These are phyloP conservation scores for Phytophthora sansomeana DNA, from an alignment of 352 stramenopile species.

Conservation along the genomic window DNA sequence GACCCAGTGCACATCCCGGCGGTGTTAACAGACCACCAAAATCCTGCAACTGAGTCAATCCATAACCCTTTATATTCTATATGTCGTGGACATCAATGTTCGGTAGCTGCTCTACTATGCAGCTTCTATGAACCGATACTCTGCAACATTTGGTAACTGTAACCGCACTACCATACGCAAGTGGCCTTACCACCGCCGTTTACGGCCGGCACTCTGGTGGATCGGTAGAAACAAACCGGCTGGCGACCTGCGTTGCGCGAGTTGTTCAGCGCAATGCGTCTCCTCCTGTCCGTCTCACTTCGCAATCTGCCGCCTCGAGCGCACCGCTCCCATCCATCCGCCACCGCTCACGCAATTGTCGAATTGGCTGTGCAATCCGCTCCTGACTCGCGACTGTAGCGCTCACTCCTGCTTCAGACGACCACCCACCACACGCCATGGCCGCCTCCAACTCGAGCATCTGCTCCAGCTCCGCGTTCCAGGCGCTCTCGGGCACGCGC, in stretches of 20 bases:
- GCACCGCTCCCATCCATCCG: constrained; percentile 16
- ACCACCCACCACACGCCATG: constrained; percentile 26
- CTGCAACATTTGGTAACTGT: background rate
- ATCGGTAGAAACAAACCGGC: constrained; percentile 17
- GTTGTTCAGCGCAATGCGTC: constrained; percentile 1
- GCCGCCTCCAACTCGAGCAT: constrained; percentile 44
- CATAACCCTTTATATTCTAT: no score
- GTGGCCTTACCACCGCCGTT: constrained; percentile 20
- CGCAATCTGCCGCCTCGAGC: constrained; percentile 26
- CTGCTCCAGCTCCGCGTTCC: constrained; percentile 64
- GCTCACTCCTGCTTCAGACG: constrained; percentile 23
- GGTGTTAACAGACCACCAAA: no score
- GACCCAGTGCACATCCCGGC: background rate
- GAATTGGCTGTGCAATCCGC: constrained; percentile 18
- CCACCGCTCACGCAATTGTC: constrained; percentile 23
- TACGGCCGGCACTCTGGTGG: constrained; percentile 7
- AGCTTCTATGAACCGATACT: background rate
- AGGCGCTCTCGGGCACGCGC: constrained; percentile 45
- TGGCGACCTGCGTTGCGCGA: background rate
- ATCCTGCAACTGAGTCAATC: no score
- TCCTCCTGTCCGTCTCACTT: constrained; percentile 29
- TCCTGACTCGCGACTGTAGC: background rate
- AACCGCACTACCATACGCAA: background rate
- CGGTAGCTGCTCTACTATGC: background rate
- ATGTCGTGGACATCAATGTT: no score